Conservation (phyloP, 202 grass and related monocot genomes). For the Schoenoplectus tabernaemontani region DNA sequence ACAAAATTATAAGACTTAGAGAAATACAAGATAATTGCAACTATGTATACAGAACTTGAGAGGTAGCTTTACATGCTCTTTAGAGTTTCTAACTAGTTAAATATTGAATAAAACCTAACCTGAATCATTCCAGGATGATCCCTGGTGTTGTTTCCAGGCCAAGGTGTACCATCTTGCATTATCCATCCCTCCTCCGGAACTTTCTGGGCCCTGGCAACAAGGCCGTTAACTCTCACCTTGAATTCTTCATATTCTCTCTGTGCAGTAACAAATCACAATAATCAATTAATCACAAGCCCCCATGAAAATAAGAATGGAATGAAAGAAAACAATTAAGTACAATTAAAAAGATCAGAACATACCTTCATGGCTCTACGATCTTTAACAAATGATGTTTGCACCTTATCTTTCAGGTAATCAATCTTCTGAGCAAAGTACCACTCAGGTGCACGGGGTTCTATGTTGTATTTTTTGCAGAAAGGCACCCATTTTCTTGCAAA, state of each 20-base stretch:
- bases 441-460: constrained; percentile 88
- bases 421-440: constrained; percentile 89
- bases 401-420: constrained; percentile 95
- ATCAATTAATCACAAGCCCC: neutral
- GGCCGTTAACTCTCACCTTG: constrained; percentile 64
- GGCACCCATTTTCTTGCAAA: constrained; percentile 98
- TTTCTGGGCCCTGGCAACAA: constrained; percentile 81
- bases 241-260: constrained; percentile 96
- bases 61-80: neutral
- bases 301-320: neutral
- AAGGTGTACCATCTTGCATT: constrained; percentile 87
- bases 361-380: constrained; percentile 98
- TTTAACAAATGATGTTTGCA: constrained; percentile 77
- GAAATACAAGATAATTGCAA: neutral
- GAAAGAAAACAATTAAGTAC: neutral
- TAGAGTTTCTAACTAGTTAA: constrained; percentile 7
- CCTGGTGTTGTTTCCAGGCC: constrained; percentile 89
- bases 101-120: constrained; percentile 26
- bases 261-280: constrained; percentile 8
- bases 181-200: constrained; percentile 87
- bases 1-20: constrained; percentile 26
- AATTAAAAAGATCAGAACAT: constrained; percentile 14
- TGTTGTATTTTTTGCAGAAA: constrained; percentile 81
- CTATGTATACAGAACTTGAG: neutral
- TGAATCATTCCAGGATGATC: constrained; percentile 93